Percentiles rank a stretch among this genome's conserved stretches.
phyloP scores from a whole-genome alignment of 2,329 filamentous ascomycete genomes.

The Ascochyta pisi region DNA sequence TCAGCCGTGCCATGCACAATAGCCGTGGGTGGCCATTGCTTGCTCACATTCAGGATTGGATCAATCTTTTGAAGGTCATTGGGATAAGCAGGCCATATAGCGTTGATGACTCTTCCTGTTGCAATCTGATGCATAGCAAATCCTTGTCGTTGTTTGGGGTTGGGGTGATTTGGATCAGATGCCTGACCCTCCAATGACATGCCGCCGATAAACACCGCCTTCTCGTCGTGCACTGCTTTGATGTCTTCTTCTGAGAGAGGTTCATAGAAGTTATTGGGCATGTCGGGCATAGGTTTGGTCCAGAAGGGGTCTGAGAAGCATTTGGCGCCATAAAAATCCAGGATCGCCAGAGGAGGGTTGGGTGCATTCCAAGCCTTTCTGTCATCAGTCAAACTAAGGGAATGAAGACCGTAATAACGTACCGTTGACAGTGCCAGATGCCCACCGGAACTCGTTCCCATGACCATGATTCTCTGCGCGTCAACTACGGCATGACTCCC shows the following conservation, averaged over 20 bases:
- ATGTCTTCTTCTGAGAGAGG: background rate
- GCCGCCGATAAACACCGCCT: slow-evolving; percentile 20
- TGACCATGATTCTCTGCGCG: slow-evolving; percentile 10
- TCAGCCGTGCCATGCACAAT: slow-evolving; percentile 28
- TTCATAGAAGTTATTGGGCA: slow-evolving; percentile 10
- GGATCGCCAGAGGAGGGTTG: slow-evolving; percentile 16
- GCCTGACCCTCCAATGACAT: slow-evolving; percentile 27
- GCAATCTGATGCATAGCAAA: slow-evolving; percentile 24
- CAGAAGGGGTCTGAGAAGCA: slow-evolving; percentile 23
- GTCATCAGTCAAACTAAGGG: background rate
- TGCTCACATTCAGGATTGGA: slow-evolving; percentile 14
- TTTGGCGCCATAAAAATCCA: slow-evolving; percentile 24
- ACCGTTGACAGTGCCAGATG: slow-evolving; percentile 19
- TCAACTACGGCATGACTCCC: background rate
- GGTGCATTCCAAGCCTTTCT: slow-evolving; percentile 14
- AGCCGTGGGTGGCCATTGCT: slow-evolving; percentile 16
- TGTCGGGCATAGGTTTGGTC: slow-evolving; percentile 9
- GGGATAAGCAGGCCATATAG: slow-evolving; percentile 15
- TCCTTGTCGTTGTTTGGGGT: slow-evolving; percentile 14
- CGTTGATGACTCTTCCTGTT: slow-evolving; percentile 15
- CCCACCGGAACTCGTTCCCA: slow-evolving; percentile 23
- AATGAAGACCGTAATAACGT: background rate
- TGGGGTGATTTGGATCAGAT: slow-evolving; percentile 4
- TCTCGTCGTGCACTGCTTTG: slow-evolving; percentile 7
- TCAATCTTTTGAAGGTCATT: slow-evolving; percentile 10